A percentile compares a stretch with the other conserved stretches of the same genome.
phyloP scores from a whole-genome alignment of 305 asterid genomes.

The Fraxinus latifolia region DNA sequence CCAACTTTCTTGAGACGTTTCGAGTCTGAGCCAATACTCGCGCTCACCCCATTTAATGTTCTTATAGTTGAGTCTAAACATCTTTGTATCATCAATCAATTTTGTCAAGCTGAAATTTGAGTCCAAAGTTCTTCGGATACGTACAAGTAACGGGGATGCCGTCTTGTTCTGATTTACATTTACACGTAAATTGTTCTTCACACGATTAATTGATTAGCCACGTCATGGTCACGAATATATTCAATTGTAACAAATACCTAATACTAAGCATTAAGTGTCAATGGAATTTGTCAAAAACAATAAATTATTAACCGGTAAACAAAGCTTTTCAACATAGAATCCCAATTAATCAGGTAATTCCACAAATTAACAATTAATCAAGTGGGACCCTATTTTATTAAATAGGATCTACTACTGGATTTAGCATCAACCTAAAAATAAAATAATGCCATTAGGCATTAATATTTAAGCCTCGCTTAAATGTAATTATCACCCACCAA shows the following conservation, averaged over 20 bases:
- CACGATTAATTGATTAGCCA: background rate
- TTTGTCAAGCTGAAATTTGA: no score
- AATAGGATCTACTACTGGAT: background rate
- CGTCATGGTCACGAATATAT: background rate
- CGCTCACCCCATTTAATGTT: background rate
- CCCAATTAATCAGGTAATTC: background rate
- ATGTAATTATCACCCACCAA: background rate
- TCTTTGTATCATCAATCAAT: no score
- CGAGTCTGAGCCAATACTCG: background rate
- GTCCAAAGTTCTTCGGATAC: no score
- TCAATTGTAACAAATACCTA: background rate
- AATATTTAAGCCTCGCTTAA: background rate
- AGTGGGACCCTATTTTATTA: background rate
- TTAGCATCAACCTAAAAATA: background rate
- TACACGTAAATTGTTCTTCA: background rate
- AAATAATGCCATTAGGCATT: background rate
- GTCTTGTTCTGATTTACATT: background rate
- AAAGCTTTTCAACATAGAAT: background rate
- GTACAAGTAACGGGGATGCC: no score
- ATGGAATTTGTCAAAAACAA: background rate
- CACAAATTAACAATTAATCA: background rate
- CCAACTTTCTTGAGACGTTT: background rate
- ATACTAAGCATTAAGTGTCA: background rate
- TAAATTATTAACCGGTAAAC: background rate
- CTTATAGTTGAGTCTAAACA: background rate